Conservation (phyloP, 164 flowering plant species). For the Taxillus chinensis region DNA sequence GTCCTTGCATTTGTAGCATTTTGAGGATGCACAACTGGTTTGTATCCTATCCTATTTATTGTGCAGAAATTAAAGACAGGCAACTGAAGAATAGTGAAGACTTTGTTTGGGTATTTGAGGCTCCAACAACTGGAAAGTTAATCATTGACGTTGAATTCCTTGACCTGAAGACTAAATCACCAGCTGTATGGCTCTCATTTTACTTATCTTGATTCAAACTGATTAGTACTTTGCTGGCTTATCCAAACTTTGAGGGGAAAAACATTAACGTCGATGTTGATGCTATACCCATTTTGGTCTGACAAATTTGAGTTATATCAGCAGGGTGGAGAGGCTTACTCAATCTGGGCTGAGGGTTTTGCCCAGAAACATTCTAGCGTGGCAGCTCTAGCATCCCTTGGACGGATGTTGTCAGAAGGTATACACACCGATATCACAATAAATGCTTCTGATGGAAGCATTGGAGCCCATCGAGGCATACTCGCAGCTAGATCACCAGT, state of each 20-base stretch:
- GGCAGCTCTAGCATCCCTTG: conserved; percentile 48
- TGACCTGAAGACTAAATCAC: conserved; percentile 61
- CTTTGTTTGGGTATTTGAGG: conserved; percentile 75
- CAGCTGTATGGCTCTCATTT: conserved; percentile 30
- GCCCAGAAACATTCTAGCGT: conserved; percentile 28
- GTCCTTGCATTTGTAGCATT: no score
- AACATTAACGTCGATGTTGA: no score
- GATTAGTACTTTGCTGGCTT: not conserved
- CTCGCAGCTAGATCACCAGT: conserved; percentile 85
- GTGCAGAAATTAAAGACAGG: conserved; percentile 63
- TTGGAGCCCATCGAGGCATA: conserved; percentile 76
- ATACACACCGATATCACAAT: conserved; percentile 80
- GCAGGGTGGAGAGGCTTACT: conserved; percentile 72
- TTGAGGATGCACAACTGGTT: no score
- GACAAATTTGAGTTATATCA: not conserved
- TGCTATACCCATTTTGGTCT: no score
- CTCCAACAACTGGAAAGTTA: conserved; percentile 74
- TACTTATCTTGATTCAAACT: not conserved
- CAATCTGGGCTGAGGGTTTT: conserved; percentile 64
- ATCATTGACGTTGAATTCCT: conserved; percentile 84
- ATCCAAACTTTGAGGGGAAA: not conserved
- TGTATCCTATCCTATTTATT: not conserved
- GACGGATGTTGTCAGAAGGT: conserved; percentile 71
- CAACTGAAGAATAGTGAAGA: conserved; percentile 68
- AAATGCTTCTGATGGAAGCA: conserved; percentile 65